Evolutionary conservation across 768 basidiomycete species (phyloP).

Genomic region (Termitomyces sp.): DNA sequence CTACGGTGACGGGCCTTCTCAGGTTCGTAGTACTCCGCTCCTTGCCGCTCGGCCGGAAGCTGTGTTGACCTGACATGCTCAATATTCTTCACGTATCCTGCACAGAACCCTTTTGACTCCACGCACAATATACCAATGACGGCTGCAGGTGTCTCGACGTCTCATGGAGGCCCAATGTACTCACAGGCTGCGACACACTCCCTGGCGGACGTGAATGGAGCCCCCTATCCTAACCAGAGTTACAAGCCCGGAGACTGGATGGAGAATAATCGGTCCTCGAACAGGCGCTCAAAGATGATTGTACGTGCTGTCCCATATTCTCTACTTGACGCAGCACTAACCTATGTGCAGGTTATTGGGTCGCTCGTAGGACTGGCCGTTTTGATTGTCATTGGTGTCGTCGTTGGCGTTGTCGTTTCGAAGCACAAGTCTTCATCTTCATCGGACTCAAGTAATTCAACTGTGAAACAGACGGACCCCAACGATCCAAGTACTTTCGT

Average conservation of each 20-base stretch:
- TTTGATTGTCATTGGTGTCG: slow-evolving; percentile 45
- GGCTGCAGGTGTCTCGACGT: slow-evolving; percentile 5
- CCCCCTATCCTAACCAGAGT: slow-evolving; percentile 7
- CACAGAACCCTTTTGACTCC: slow-evolving; percentile 15
- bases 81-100: background rate
- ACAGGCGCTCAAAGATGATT: slow-evolving; percentile 19
- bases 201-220: slow-evolving; percentile 6
- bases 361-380: slow-evolving; percentile 27
- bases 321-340: background rate
- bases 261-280: slow-evolving; percentile 6
- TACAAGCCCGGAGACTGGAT: slow-evolving; percentile 17
- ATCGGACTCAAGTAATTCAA: slow-evolving; percentile 9
- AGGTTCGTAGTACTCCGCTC: slow-evolving; percentile 6
- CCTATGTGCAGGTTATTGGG: slow-evolving; percentile 38
- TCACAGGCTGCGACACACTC: slow-evolving; percentile 15
- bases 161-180: slow-evolving; percentile 14
- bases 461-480: slow-evolving; percentile 26
- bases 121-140: slow-evolving; percentile 14
- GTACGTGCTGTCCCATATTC: slow-evolving; percentile 7
- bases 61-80: background rate
- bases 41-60: background rate
- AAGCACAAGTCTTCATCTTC: slow-evolving; percentile 23
- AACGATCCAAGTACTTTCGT: slow-evolving; percentile 76
- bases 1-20: slow-evolving; percentile 14
- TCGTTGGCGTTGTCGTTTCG: slow-evolving; percentile 51